A percentile compares a stretch with the other conserved stretches of the same genome.
Conservation (phyloP, 2,329 filamentous ascomycete genomes). For the Hymenoscyphus infarciens region DNA sequence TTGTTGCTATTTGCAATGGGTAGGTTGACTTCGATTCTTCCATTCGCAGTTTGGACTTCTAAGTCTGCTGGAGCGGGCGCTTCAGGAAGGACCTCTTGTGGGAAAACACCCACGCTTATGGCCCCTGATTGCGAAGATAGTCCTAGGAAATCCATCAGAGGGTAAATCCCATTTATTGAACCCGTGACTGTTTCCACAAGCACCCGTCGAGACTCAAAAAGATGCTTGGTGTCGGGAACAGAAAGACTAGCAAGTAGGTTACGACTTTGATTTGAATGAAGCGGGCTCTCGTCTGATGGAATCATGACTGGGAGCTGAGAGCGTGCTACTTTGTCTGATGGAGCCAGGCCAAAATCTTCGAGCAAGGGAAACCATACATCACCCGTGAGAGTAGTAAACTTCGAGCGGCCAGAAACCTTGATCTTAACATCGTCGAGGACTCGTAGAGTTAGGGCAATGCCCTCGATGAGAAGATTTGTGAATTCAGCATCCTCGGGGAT, state of each 20-base stretch:
- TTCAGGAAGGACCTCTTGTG: constrained; percentile 21
- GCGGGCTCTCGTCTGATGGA: not conserved
- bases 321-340: constrained; percentile 6
- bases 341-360: not conserved
- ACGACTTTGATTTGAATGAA: constrained; percentile 4
- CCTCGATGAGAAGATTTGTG: constrained; percentile 21
- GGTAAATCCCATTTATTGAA: constrained; percentile 29
- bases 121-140: constrained; percentile 27
- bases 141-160: constrained; percentile 30
- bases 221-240: constrained; percentile 6
- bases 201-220: constrained; percentile 28
- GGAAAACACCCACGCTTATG: constrained; percentile 24
- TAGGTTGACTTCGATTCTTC: constrained; percentile 25
- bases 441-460: constrained; percentile 24
- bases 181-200: constrained; percentile 30
- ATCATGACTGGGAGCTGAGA: not conserved
- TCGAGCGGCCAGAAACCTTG: constrained; percentile 22
- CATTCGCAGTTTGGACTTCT: constrained; percentile 27
- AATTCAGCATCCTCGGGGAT: constrained; percentile 31
- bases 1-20: constrained; percentile 17
- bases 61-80: constrained; percentile 29
- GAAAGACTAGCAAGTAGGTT: constrained; percentile 4
- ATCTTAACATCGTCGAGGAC: constrained; percentile 29
- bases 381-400: constrained; percentile 26
- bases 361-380: constrained; percentile 26